Evolutionary conservation across 305 asterid genomes (phyloP), one percentile per base, ranked within the genome.

Genomic region (Solanum hybrid): DNA sequence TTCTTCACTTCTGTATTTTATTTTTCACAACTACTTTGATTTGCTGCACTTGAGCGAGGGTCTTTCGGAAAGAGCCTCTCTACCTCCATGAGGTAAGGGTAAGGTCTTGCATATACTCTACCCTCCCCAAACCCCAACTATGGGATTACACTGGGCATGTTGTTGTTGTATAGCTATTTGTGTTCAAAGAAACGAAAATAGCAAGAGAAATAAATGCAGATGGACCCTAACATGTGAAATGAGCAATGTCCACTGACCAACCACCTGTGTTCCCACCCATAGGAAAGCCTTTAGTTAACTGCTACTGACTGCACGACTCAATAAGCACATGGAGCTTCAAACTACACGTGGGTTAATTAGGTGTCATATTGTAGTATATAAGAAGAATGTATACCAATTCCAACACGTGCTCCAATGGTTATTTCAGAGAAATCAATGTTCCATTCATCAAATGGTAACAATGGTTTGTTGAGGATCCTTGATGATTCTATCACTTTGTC

Each of bases 361-460:
- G 33, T 57, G 32, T 22, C 77, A 85, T 57, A 85, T 85, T 29
- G 45, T 57, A 32, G 77, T 85, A 32, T 85, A 81, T 14, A 33
- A 73, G 80, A 83, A 65, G 32, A 70, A 39, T 89, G 91, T 95
- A 84, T 95, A 97, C 99, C 99, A 65, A 97, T 97, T 91, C 99
- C 98, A 61, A 97, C 97, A 36, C 99, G 99, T 89, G 93, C 92
- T 91, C 99, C 98, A 34, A 95, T 95, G 89, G 95, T 92, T 87
- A 96, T 79, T 92, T 97, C 99, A 27, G 98, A 95, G 91, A 94
- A 94, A 93, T 97, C 98, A 38, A 97, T 96, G 90, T 96, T 95
- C 99, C 99, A 97, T 93, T 95, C 99, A 91, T 94, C 91, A 45
- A 91, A 97, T 41, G 98, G 98, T 88, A 97, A 93, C 93, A 97